Evolutionary conservation across 208 protist genomes (phyloP).

Genomic region (Crithidia expoeki): DNA sequence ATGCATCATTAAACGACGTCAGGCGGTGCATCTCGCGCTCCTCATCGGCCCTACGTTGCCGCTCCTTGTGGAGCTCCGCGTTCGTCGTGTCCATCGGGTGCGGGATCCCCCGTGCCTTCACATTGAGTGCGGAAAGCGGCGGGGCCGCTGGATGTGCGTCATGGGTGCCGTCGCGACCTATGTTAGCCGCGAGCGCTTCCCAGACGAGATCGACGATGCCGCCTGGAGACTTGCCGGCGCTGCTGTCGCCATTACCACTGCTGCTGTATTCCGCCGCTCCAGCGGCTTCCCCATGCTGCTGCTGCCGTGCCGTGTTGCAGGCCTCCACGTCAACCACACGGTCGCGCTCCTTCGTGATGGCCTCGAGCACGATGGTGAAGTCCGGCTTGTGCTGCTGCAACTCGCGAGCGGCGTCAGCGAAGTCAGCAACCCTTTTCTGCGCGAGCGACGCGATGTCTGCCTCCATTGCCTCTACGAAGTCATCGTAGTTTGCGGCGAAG

Average conservation of each 20-base stretch:
- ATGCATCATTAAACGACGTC: constrained; percentile 2
- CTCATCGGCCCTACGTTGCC: constrained; percentile 31
- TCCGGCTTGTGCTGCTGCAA: constrained; percentile 53
- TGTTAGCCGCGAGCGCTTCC: constrained; percentile 26
- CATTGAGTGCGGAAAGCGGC: constrained; percentile 10
- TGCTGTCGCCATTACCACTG: neutral
- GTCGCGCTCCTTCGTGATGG: constrained; percentile 54
- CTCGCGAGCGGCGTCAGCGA: constrained; percentile 46
- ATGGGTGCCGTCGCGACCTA: neutral
- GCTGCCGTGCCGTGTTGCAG: neutral
- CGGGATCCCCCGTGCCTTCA: constrained; percentile 5
- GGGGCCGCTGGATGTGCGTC: neutral
- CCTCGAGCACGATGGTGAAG: constrained; percentile 60
- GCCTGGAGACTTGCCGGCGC: neutral
- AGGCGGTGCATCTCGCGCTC: constrained; percentile 50
- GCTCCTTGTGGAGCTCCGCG: constrained; percentile 39
- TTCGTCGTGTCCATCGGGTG: constrained; percentile 88
- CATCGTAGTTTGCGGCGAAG: constrained; percentile 67
- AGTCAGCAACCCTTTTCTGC: constrained; percentile 37
- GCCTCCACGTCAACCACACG: constrained; percentile 22
- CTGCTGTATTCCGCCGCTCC: neutral
- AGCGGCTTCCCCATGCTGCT: neutral
- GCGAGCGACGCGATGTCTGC: constrained; percentile 51
- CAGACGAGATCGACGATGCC: constrained; percentile 18
- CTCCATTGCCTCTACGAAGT: constrained; percentile 73